Percentiles rank a stretch among this genome's conserved stretches.
These are phyloP conservation scores for Jackrogersella minutella DNA, from an alignment of 495 filamentous ascomycete genomes.

Conservation along the genomic window DNA sequence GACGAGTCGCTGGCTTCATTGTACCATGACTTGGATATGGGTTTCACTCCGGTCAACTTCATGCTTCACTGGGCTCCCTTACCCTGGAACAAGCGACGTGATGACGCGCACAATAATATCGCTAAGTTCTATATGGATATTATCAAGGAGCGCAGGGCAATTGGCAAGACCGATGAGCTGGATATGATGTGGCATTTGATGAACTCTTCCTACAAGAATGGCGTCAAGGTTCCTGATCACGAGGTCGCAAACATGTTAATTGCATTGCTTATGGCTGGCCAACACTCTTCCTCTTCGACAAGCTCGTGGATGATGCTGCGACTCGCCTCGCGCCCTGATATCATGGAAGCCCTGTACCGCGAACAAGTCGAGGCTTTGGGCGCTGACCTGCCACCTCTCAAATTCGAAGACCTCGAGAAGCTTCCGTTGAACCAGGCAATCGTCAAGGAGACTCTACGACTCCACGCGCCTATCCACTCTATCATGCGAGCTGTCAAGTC, in stretches of 20 bases:
- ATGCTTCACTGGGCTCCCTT: constrained; percentile 87
- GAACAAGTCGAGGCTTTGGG: constrained; percentile 74
- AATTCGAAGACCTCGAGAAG: constrained; percentile 71
- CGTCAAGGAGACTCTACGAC: constrained; percentile 81
- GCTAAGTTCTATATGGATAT: constrained; percentile 80
- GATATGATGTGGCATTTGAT: constrained; percentile 90
- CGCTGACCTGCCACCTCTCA: constrained; percentile 66
- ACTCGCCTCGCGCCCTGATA: constrained; percentile 73
- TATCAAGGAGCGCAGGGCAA: constrained; percentile 69
- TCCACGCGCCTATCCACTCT: constrained; percentile 84
- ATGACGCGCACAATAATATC: constrained; percentile 77
- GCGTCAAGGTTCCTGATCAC: constrained; percentile 72
- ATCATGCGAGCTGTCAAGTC: constrained; percentile 86
- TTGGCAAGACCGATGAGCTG: constrained; percentile 56
- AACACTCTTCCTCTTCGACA: constrained; percentile 85
- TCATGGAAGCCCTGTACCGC: constrained; percentile 77
- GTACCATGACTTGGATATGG: constrained; percentile 85
- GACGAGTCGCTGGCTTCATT: constrained; percentile 76
- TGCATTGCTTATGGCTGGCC: constrained; percentile 86
- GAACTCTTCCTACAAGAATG: constrained; percentile 79
- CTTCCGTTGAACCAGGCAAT: constrained; percentile 74
- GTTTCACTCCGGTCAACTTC: constrained; percentile 86
- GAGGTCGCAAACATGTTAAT: constrained; percentile 94
- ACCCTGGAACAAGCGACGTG: constrained; percentile 81
- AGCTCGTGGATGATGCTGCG: constrained; percentile 83